A percentile compares a stretch with the other conserved stretches of the same genome.
Conservation (phyloP, 176 grass and related monocot genomes). For the Urochloa ruziziensis region DNA sequence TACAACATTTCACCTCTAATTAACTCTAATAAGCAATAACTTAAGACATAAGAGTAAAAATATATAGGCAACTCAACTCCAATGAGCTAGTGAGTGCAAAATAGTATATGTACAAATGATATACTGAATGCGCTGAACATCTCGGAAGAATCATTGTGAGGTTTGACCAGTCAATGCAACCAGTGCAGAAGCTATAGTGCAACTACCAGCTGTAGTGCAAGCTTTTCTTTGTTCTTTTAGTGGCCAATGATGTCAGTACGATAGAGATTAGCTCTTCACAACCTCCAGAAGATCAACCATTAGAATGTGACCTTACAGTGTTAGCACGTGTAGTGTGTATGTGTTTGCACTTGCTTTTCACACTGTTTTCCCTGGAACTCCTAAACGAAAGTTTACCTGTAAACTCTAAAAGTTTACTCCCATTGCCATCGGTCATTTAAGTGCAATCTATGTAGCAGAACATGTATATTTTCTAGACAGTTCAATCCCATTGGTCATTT, state of each 20-base stretch:
- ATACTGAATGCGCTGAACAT: slow-evolving; percentile 12
- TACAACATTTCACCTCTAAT: neutral
- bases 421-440: no score
- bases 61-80: neutral
- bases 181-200: slow-evolving; percentile 18
- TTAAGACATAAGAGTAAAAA: neutral
- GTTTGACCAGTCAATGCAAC: slow-evolving; percentile 62
- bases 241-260: neutral
- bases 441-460: slow-evolving; percentile 7
- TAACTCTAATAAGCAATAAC: neutral
- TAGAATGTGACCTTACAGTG: slow-evolving; percentile 19
- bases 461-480: neutral
- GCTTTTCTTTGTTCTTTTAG: slow-evolving; percentile 19
- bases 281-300: slow-evolving; percentile 10
- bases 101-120: slow-evolving; percentile 9
- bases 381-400: neutral
- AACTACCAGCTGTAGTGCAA: slow-evolving; percentile 28
- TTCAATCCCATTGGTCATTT: neutral
- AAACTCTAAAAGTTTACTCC: neutral
- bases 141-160: slow-evolving; percentile 23
- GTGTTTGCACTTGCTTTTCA: slow-evolving; percentile 19
- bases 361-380: slow-evolving; percentile 4
- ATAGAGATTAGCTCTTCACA: slow-evolving; percentile 12
- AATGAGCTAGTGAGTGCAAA: neutral
- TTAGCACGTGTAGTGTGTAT: slow-evolving; percentile 13